Conservation (phyloP, 352 stramenopile species). For the Globisporangium cystogenes region DNA sequence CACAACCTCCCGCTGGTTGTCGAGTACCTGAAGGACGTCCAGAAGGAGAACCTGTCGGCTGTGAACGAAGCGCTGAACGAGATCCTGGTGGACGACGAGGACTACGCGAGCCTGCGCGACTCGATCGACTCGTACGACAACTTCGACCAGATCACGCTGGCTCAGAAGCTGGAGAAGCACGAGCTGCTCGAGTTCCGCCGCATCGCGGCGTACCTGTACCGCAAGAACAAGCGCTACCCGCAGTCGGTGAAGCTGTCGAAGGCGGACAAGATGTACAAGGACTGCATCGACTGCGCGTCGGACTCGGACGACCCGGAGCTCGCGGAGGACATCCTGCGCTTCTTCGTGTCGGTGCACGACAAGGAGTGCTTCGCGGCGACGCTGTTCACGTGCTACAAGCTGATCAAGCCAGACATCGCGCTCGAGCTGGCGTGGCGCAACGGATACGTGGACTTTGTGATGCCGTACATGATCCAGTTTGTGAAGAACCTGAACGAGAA, state of each 20-base stretch:
- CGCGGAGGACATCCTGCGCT: conserved; percentile 97
- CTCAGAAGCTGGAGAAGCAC: conserved; percentile 98
- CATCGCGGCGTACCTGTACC: conserved; percentile 99
- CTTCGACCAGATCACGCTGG: conserved; percentile 99
- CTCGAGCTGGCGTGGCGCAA: conserved; percentile 99
- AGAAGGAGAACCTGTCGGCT: conserved; percentile 97
- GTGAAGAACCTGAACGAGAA: conserved; percentile 96
- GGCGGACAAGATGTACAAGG: conserved; percentile 99
- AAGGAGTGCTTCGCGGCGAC: conserved; percentile 99
- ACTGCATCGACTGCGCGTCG: conserved; percentile 98
- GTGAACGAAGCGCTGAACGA: conserved; percentile 99
- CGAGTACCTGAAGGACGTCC: conserved; percentile 97
- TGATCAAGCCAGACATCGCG: conserved; percentile 98
- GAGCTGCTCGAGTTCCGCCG: conserved; percentile 99
- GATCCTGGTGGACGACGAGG: conserved; percentile 94
- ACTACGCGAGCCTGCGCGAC: conserved; percentile 96
- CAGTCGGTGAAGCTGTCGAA: conserved; percentile 99
- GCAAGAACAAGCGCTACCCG: conserved; percentile 98
- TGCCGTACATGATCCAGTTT: conserved; percentile 99
- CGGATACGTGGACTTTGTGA: conserved; percentile 98
- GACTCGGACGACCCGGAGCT: conserved; percentile 95
- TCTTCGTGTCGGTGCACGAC: conserved; percentile 99
- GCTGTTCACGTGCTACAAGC: conserved; percentile 98
- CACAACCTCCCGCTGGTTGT: conserved; percentile 97
- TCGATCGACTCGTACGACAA: conserved; percentile 99